Conservation (phyloP, 2,329 filamentous ascomycete genomes). For the Fusarium sp. region DNA sequence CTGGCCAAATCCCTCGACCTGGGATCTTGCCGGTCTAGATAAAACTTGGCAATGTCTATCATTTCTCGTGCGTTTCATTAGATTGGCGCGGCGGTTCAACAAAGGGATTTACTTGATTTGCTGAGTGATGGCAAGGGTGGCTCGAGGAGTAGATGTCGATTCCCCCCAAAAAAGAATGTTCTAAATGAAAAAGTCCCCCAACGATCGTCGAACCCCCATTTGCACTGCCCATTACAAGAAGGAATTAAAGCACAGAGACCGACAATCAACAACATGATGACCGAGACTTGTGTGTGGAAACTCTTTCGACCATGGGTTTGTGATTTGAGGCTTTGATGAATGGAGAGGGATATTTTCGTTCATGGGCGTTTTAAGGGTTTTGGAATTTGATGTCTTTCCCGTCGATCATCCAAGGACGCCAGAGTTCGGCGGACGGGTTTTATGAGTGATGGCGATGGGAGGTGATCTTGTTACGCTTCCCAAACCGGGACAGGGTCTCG, state of each 20-base stretch:
- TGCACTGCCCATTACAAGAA: slow-evolving; percentile 37
- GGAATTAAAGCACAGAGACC: slow-evolving; percentile 53
- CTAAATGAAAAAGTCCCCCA: slow-evolving; percentile 50
- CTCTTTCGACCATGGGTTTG: slow-evolving; percentile 19
- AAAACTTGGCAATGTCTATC: slow-evolving; percentile 57
- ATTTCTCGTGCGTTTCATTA: slow-evolving; percentile 66
- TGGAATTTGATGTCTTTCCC: slow-evolving; percentile 15
- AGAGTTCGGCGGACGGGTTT: slow-evolving; percentile 41
- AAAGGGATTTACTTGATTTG: slow-evolving; percentile 63
- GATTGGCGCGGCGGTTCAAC: slow-evolving; percentile 66
- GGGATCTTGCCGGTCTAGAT: slow-evolving; percentile 47
- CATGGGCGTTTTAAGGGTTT: slow-evolving; percentile 12
- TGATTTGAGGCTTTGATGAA: slow-evolving; percentile 13
- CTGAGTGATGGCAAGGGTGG: slow-evolving; percentile 60
- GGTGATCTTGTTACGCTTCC: slow-evolving; percentile 50
- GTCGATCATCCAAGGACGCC: slow-evolving; percentile 44
- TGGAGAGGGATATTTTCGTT: slow-evolving; percentile 16
- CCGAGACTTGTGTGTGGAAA: slow-evolving; percentile 38
- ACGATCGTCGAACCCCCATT: slow-evolving; percentile 49
- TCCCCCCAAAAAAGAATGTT: slow-evolving; percentile 49
- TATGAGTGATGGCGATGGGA: slow-evolving; percentile 46
- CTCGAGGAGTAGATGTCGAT: slow-evolving; percentile 52
- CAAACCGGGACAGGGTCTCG: slow-evolving; percentile 50
- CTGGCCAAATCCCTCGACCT: slow-evolving; percentile 49
- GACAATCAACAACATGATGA: slow-evolving; percentile 46